Evolutionary conservation across 768 basidiomycete genomes (phyloP).

Genomic region (Agrocybe pediades): DNA sequence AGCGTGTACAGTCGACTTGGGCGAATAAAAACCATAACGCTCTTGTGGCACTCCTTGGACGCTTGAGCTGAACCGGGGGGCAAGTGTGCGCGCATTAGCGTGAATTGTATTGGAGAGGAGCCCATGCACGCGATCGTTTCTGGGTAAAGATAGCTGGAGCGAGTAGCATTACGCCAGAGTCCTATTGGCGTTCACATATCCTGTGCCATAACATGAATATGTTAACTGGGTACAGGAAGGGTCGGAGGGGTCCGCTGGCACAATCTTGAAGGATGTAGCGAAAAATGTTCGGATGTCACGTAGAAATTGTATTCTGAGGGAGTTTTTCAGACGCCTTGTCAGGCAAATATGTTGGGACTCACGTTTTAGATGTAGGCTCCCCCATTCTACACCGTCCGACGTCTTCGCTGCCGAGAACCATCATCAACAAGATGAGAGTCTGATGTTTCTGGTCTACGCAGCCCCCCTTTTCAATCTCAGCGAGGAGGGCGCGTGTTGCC

Average conservation of each 20-base stretch:
- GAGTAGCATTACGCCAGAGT: slow-evolving; percentile 57
- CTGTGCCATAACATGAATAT: slow-evolving; percentile 91
- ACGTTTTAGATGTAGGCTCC: slow-evolving; percentile 82
- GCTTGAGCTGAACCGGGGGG: neutral
- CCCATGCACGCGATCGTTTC: too few species aligned
- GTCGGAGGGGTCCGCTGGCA: slow-evolving; percentile 55
- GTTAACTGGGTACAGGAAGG: slow-evolving; percentile 60
- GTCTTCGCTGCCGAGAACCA: slow-evolving; percentile 98
- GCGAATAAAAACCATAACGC: neutral
- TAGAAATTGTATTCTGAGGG: slow-evolving; percentile 83
- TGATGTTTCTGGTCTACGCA: slow-evolving; percentile 94
- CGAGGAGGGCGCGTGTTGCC: slow-evolving; percentile 77
- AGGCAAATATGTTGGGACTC: slow-evolving; percentile 30
- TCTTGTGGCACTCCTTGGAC: neutral
- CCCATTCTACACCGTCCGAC: slow-evolving; percentile 89
- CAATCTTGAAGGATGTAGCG: slow-evolving; percentile 92
- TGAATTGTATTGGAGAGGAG: too few species aligned
- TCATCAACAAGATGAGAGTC: slow-evolving; percentile 79
- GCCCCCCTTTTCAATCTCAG: slow-evolving; percentile 80
- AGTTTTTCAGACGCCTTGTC: slow-evolving; percentile 8
- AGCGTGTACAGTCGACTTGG: neutral
- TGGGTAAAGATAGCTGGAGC: neutral
- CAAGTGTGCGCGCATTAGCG: neutral
- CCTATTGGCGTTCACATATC: slow-evolving; percentile 88
- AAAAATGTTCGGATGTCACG: slow-evolving; percentile 82